Conservation (phyloP, 2,329 filamentous ascomycete species). For the Trichoderma asperellum region DNA sequence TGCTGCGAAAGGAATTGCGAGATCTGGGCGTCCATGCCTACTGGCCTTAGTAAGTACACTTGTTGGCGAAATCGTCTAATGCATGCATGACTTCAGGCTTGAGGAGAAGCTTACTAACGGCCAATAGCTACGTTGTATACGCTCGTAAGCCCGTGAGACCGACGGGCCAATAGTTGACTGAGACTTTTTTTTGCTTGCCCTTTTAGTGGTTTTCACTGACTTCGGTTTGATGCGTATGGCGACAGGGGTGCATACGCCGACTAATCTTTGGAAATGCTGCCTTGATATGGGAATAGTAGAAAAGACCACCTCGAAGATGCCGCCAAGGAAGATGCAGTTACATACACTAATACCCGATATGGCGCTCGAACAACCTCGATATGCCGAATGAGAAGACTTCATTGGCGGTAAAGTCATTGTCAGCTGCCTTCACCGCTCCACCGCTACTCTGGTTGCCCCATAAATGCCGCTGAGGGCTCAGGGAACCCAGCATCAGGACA, state of each 20-base stretch:
- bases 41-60: conserved; percentile 39
- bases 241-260: not conserved
- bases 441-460: conserved; percentile 13
- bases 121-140: conserved; percentile 31
- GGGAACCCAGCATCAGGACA: not conserved
- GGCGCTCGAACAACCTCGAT: not conserved
- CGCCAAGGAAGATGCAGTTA: not conserved
- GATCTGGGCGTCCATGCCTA: conserved; percentile 40
- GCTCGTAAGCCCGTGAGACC: conserved; percentile 30
- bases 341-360: not conserved
- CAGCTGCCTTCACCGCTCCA: conserved; percentile 11
- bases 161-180: not conserved
- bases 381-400: not conserved
- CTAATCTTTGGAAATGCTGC: not conserved
- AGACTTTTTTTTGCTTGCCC: not conserved
- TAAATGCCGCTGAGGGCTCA: not conserved
- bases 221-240: not conserved
- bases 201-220: conserved; percentile 10
- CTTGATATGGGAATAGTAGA: not conserved
- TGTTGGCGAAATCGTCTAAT: not conserved
- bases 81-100: not conserved
- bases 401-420: not conserved
- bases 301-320: not conserved
- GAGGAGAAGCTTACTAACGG: conserved; percentile 20
- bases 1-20: conserved; percentile 39